phyloP scores from a whole-genome alignment of 805 yeast species.

The Wickerhamomyces strasburgensis region DNA sequence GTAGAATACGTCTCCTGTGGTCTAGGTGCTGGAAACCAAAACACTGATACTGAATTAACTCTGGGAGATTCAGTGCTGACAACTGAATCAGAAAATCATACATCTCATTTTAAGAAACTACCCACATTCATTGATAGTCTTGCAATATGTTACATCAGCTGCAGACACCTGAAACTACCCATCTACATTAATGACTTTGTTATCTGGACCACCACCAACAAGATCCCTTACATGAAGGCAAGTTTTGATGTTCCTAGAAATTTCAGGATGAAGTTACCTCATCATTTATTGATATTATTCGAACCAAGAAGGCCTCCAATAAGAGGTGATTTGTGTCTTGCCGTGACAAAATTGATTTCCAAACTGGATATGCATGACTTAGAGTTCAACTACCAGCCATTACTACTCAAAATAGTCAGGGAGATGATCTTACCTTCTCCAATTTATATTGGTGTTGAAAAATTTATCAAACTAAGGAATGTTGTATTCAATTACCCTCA shows the following conservation, averaged over 20 bases:
- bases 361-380: conserved; percentile 1
- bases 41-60: conserved; percentile 4
- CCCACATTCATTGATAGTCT: conserved; percentile 16
- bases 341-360: conserved; percentile 19
- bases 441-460: conserved; percentile 34
- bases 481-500: conserved; percentile 8
- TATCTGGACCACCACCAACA: conserved; percentile 35
- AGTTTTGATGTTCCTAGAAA: conserved; percentile 34
- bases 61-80: conserved; percentile 8
- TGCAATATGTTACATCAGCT: conserved; percentile 45
- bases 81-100: conserved; percentile 7
- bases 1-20: conserved; percentile 18
- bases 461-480: conserved; percentile 20
- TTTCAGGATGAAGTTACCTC: conserved; percentile 35
- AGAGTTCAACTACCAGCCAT: conserved; percentile 30
- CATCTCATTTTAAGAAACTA: conserved; percentile 7
- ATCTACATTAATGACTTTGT: conserved; percentile 46
- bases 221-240: conserved; percentile 46
- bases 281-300: conserved; percentile 30
- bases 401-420: conserved; percentile 36
- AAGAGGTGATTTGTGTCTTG: conserved; percentile 32
- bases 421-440: conserved; percentile 48
- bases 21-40: conserved; percentile 8
- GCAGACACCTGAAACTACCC: conserved; percentile 45
- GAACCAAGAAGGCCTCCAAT: conserved; percentile 38